Conservation (phyloP, 345 rosid species). For the Murraya koenigii region DNA sequence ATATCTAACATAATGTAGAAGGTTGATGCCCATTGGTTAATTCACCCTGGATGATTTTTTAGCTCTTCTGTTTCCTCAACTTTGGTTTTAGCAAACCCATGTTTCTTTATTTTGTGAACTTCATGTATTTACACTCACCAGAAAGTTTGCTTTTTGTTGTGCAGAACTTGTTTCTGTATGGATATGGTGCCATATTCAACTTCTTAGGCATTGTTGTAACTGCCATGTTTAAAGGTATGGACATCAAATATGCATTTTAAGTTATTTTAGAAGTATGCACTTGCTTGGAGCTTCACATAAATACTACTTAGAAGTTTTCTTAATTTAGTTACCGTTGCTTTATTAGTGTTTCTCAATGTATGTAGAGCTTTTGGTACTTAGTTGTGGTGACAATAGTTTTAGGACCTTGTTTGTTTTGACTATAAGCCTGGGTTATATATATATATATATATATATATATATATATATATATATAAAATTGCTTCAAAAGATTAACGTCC, state of each 20-base stretch:
- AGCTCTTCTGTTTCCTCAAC: background rate
- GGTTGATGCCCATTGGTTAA: background rate
- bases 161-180: conserved; percentile 55
- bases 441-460: background rate
- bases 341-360: background rate
- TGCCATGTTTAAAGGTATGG: conserved; percentile 44
- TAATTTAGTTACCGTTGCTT: background rate
- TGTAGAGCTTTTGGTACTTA: background rate
- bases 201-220: conserved; percentile 42
- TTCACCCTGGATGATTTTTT: background rate
- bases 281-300: background rate
- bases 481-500: background rate
- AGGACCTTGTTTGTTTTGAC: background rate
- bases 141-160: conserved; percentile 1
- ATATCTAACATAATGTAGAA: background rate
- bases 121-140: background rate
- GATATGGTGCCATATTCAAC: conserved; percentile 64
- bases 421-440: background rate
- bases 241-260: background rate
- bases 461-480: background rate
- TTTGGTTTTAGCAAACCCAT: no score
- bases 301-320: background rate
- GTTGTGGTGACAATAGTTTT: background rate
- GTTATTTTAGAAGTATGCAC: background rate
- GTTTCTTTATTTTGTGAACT: background rate